phyloP scores from a whole-genome alignment of 345 rosid species.

The Lepidium africanum region DNA sequence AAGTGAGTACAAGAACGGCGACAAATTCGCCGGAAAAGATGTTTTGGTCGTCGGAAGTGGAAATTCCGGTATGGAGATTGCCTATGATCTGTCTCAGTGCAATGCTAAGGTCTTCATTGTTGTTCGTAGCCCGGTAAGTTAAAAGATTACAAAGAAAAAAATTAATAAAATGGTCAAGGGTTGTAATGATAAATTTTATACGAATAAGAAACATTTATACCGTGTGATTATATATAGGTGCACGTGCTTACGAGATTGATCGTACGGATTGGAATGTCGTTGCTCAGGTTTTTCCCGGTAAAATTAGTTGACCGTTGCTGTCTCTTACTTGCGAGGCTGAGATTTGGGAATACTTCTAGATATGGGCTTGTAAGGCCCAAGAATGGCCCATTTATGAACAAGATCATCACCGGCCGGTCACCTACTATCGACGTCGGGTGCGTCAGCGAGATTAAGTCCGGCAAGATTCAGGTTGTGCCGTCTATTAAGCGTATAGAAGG shows the following conservation, averaged over 20 bases:
- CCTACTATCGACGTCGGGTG: slow-evolving; percentile 56
- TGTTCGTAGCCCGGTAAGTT: slow-evolving; percentile 34
- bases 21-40: slow-evolving; percentile 17
- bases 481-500: slow-evolving; percentile 26
- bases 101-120: slow-evolving; percentile 39
- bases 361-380: slow-evolving; percentile 42
- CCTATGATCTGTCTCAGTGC: slow-evolving; percentile 35
- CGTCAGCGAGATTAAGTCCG: slow-evolving; percentile 24
- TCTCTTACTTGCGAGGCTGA: slow-evolving; percentile 5
- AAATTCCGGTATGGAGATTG: slow-evolving; percentile 64
- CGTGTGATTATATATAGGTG: slow-evolving; percentile 1
- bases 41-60: slow-evolving; percentile 64
- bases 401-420: slow-evolving; percentile 31
- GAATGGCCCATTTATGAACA: slow-evolving; percentile 35
- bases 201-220: background rate
- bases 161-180: background rate
- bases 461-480: slow-evolving; percentile 37
- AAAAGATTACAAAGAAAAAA: background rate
- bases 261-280: slow-evolving; percentile 25
- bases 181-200: background rate
- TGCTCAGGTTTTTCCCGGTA: slow-evolving; percentile 17
- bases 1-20: slow-evolving; percentile 30
- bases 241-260: slow-evolving; percentile 33
- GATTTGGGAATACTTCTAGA: slow-evolving; percentile 18
- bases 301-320: slow-evolving; percentile 27